Base-by-base conservation (phyloP, 2,329 filamentous ascomycete genomes). In the Fusarium devonianum region DNA sequence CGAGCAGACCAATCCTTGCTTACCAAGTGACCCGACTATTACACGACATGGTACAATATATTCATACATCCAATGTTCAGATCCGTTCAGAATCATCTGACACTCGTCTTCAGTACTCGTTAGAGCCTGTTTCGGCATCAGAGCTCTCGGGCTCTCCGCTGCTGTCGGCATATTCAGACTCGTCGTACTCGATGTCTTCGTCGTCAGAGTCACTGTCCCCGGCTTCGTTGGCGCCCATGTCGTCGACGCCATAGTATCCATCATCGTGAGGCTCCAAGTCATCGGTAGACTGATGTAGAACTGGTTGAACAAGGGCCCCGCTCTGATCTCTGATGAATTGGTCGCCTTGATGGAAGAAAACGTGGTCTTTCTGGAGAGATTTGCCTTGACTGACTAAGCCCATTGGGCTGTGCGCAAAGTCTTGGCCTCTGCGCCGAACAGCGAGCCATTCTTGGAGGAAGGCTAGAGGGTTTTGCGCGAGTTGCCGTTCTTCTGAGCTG, bases 401-500 rank as follows among this genome's bases (percentile, higher is more conserved):
- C 75, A 86, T 84, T 0, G 82, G 83, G 0, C 81, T 86, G 18
- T 85, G 78, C 11, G 75, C 61, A 40, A 85, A 76, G 49, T 86
- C 82, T 46, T 84, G 80, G 0, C 78, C 78, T 26, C 78, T 79
- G 1, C 82, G 77, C 1, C 79, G 73, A 0, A 82, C 50, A 0
- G 78, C 69, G 1, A 86, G 68, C 82, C 82, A 86, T 34, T 86
- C 82, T 16, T 80, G 73, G 1, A 86, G 59, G 59, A 83, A 84
- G 0, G 64, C 69, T 5, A 77, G 54, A 0, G 76, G 75, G 14
- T 71, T 63, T 14, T 56, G 36, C 4, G 38, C 41, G 10, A 63
- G 53, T 19, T 49, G 52, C 8, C 36, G 16, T 3, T 53, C 35
- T 21, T 34, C 28, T 11, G 25, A 3, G 6, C 11, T 29, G 11